Conservation (phyloP, 805 yeast genomes). For the Barnettozyma siamensis region DNA sequence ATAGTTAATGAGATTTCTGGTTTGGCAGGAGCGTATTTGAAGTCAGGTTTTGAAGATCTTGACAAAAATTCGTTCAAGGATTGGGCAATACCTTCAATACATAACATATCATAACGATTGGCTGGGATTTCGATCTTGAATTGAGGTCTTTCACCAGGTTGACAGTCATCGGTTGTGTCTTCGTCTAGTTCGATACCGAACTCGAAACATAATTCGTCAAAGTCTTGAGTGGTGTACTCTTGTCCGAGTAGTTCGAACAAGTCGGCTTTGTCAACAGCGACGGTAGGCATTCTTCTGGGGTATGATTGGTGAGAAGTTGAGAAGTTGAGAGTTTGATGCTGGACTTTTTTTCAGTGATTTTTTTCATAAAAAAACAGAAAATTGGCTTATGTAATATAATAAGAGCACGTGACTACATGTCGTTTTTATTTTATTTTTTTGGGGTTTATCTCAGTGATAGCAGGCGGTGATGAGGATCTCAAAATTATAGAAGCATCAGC, state of each 20-base stretch:
- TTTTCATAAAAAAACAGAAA: background rate
- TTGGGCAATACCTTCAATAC: slow-evolving; percentile 96
- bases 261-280: slow-evolving; percentile 92
- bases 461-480: too few relatives aligned
- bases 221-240: slow-evolving; percentile 75
- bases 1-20: slow-evolving; percentile 65
- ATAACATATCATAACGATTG: slow-evolving; percentile 95
- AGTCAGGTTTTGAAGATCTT: slow-evolving; percentile 56
- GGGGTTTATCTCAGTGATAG: too few relatives aligned
- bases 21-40: slow-evolving; percentile 51
- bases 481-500: too few relatives aligned
- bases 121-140: slow-evolving; percentile 96
- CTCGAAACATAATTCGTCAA: slow-evolving; percentile 95
- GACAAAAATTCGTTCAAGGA: slow-evolving; percentile 90
- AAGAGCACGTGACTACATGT: background rate
- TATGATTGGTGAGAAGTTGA: background rate
- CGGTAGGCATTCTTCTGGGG: slow-evolving; percentile 95
- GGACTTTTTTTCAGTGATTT: slow-evolving; percentile 3
- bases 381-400: background rate
- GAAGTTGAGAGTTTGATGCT: background rate
- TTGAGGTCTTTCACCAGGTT: slow-evolving; percentile 89
- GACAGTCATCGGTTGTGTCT: slow-evolving; percentile 78
- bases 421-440: too few relatives aligned
- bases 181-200: slow-evolving; percentile 98
- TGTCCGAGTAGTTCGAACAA: slow-evolving; percentile 74